Evolutionary conservation across 805 yeast species (phyloP), one percentile per base, ranked within the genome.

Genomic region (Yamadazyma phyllophila): DNA sequence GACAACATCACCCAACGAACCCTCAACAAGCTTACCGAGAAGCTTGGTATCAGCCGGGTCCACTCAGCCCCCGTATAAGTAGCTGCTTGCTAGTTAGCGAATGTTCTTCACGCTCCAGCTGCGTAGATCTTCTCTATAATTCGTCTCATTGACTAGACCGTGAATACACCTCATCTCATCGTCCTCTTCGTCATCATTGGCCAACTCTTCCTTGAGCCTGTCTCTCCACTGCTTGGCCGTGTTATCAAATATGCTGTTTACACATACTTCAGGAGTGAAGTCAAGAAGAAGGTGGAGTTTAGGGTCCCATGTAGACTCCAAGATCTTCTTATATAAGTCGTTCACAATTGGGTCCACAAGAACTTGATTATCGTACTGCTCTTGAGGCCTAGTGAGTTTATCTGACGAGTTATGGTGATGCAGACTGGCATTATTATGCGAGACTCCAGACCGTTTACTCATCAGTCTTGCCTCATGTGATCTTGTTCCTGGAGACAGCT

Each of bases 221-320:
- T 49, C 51, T 39, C 57, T 53, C 41, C 52, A 55, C 31, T 62
- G 58, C 1, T 53, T 53, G 16, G 56, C 55, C 13, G 44, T 46
- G 26, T 87, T 85, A 26, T 77, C 74, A 46, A 88, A 76, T 2
- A 91, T 85, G 61, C 88, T 95, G 27, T 81, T 81, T 9, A 90
- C 74, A 50, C 91, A 80, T 47, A 83, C 87, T 41, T 76, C 75
- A 0, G 96, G 92, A 10, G 82, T 70, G 40, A 60, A 73, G 70
- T 66, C 86, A 79, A 69, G 59, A 38, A 66, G 62, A 45, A 69
- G 69, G 59, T 63, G 63, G 33, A 72, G 55, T 40, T 69, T 71
- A 0, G 75, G 76, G 45, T 81, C 87, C 89, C 88, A 83, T 0
- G 82, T 73, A 29, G 77, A 62, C 48, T 82, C 82, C 49, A 82